A percentile compares a stretch with the other conserved stretches of the same genome.
Evolutionary conservation across 2,329 filamentous ascomycete genomes (phyloP).

Genomic region (Atkinsonella texensis): DNA sequence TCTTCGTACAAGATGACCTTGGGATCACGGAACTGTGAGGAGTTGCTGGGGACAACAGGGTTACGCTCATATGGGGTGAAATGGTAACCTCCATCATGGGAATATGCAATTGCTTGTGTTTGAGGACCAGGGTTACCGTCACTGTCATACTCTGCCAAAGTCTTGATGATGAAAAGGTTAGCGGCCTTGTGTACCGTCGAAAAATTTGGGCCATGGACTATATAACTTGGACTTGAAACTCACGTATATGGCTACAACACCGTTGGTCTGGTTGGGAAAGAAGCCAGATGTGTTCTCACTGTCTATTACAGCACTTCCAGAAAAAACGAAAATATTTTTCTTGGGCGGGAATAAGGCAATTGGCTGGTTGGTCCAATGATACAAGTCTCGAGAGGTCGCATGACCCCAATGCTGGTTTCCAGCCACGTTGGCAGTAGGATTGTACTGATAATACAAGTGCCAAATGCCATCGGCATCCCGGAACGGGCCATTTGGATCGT

Average conservation of each 20-base stretch:
- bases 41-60: constrained; percentile 44
- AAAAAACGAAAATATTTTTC: constrained; percentile 33
- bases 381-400: constrained; percentile 48
- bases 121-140: constrained; percentile 18
- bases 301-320: constrained; percentile 47
- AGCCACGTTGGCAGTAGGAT: constrained; percentile 27
- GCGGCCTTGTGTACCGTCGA: neutral
- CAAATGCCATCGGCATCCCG: constrained; percentile 43
- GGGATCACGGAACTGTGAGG: constrained; percentile 51
- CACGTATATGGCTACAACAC: constrained; percentile 41
- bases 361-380: constrained; percentile 52
- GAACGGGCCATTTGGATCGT: constrained; percentile 22
- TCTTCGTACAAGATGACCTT: constrained; percentile 48
- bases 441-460: constrained; percentile 55
- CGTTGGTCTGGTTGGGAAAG: constrained; percentile 46
- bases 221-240: constrained; percentile 7
- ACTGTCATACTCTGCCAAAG: constrained; percentile 7
- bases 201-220: too few species aligned
- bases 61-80: constrained; percentile 49
- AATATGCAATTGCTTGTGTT: constrained; percentile 50
- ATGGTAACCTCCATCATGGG: constrained; percentile 46
- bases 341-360: constrained; percentile 44
- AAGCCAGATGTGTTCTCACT: constrained; percentile 54
- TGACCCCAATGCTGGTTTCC: constrained; percentile 58
- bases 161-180: constrained; percentile 10